Conservation (phyloP, 169 alveolate genomes). For the Eimeria zaria region DNA sequence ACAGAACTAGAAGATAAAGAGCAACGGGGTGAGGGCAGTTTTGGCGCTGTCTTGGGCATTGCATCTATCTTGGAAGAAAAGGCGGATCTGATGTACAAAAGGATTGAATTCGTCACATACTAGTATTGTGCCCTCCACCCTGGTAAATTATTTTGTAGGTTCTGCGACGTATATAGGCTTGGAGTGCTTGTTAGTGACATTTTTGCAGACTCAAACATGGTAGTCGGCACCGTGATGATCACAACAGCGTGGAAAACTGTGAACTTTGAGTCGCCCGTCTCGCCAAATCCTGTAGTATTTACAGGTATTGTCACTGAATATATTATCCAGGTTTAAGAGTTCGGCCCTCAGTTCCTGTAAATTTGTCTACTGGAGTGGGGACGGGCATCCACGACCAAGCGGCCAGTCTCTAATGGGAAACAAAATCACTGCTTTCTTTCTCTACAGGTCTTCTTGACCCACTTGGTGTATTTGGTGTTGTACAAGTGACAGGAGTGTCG, state of each 20-base stretch:
- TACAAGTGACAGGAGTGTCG: constrained; percentile 57
- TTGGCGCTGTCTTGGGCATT: background rate
- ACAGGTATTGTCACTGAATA: background rate
- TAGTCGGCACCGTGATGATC: constrained; percentile 13
- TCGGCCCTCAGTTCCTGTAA: background rate
- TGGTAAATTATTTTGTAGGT: background rate
- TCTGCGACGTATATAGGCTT: background rate
- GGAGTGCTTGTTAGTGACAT: background rate
- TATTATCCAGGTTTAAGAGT: background rate
- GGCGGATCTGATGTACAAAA: background rate
- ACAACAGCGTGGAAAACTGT: constrained; percentile 35
- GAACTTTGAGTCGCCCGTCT: constrained; percentile 16
- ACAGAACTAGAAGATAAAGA: constrained; percentile 34
- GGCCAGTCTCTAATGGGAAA: background rate
- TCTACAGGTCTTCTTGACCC: constrained; percentile 34
- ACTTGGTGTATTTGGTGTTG: constrained; percentile 32
- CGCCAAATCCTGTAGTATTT: constrained; percentile 63
- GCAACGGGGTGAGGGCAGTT: background rate
- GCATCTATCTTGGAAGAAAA: background rate
- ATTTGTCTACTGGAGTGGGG: background rate
- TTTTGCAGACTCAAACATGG: constrained; percentile 70
- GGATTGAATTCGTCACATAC: background rate
- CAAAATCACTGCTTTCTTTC: background rate
- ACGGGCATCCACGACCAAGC: background rate
- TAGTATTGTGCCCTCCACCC: background rate